Evolutionary conservation across 78 protist genomes (phyloP).

Genomic region (Dictyostelium firmibasis): DNA sequence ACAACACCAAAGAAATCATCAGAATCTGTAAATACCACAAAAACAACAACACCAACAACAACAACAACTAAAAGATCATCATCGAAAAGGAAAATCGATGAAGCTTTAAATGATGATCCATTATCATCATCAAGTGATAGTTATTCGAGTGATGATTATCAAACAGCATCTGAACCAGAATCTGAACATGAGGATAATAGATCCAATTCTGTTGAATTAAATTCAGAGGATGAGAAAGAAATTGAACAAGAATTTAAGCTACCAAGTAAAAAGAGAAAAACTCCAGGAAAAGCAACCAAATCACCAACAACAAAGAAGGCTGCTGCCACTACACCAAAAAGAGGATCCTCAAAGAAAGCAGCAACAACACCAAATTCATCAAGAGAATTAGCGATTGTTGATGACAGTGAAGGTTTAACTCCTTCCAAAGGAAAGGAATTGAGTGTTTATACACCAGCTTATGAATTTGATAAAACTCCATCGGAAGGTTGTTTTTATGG

Average conservation of each 20-base stretch:
- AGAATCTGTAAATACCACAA: no score
- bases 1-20: not conserved
- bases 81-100: no score
- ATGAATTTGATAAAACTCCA: not conserved
- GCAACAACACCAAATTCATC: not conserved
- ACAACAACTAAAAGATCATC: no score
- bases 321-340: not conserved
- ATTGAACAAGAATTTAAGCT: not conserved
- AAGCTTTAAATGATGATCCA: not conserved
- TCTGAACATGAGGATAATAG: not conserved
- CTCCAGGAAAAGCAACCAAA: not conserved
- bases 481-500: not conserved
- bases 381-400: not conserved
- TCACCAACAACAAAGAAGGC: not conserved
- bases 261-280: not conserved
- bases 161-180: not conserved
- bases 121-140: not conserved
- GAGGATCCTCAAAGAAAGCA: not conserved
- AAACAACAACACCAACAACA: no score
- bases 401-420: not conserved
- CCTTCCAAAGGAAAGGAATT: not conserved
- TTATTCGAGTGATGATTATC: not conserved
- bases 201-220: not conserved
- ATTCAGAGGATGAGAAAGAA: not conserved
- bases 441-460: not conserved